These are phyloP conservation scores for Alternaria viburni DNA, from an alignment of 2,329 filamentous ascomycete genomes.

Conservation along the genomic window DNA sequence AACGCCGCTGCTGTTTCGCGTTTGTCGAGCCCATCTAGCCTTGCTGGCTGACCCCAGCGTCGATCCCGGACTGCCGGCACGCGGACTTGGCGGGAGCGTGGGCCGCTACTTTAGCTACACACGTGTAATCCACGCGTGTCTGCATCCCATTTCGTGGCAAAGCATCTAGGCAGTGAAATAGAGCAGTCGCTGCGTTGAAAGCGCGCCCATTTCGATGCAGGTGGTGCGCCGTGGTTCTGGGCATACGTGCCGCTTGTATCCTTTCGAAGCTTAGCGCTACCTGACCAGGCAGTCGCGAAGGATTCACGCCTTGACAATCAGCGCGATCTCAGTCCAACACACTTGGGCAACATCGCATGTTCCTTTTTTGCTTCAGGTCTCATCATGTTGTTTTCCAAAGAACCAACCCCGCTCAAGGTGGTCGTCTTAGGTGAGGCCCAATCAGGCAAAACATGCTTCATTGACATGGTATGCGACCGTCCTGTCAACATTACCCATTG, in stretches of 20 bases:
- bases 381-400: neutral
- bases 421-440: constrained; percentile 29
- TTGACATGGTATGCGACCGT: constrained; percentile 26
- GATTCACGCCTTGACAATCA: neutral
- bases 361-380: neutral
- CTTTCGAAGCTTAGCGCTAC: neutral
- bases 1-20: constrained; percentile 8
- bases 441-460: constrained; percentile 37
- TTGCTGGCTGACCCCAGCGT: constrained; percentile 1
- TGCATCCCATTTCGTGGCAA: neutral
- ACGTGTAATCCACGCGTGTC: neutral
- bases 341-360: neutral
- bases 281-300: neutral
- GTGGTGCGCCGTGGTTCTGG: neutral
- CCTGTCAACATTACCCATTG: neutral
- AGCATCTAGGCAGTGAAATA: neutral
- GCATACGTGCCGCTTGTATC: neutral
- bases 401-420: constrained; percentile 5
- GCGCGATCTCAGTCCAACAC: neutral
- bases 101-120: neutral
- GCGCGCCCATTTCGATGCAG: neutral
- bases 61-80: constrained; percentile 5
- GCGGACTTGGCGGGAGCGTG: constrained; percentile 1
- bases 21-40: constrained; percentile 9
- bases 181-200: neutral